Conservation (phyloP, 441 rosid species). For the Cnidoscolus chayamansa region DNA sequence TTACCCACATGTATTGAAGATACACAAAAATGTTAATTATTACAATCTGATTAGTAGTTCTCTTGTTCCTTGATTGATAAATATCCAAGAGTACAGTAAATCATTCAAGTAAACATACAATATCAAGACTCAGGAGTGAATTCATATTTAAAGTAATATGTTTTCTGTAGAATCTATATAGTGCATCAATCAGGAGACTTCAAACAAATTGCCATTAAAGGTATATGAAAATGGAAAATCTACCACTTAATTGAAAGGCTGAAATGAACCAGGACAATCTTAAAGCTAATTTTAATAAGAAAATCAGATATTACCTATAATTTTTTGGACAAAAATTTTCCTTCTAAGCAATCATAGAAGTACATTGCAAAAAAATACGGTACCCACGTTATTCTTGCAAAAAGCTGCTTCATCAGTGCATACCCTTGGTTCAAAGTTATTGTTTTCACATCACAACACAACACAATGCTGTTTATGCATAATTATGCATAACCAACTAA, state of each 20-base stretch:
- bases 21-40: not conserved
- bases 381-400: not conserved
- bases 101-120: not conserved
- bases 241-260: not conserved
- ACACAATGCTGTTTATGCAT: not conserved
- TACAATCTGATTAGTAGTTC: not conserved
- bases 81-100: not conserved
- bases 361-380: not conserved
- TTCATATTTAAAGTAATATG: not conserved
- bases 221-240: not conserved
- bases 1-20: not conserved
- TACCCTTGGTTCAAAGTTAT: not conserved
- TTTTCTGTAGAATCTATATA: not conserved
- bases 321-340: not conserved
- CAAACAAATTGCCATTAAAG: not conserved
- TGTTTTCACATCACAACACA: not conserved
- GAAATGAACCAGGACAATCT: not conserved
- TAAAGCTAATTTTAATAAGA: not conserved
- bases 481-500: conserved; percentile 30
- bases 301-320: not conserved
- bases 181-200: not conserved
- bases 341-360: not conserved
- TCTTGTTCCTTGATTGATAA: not conserved
- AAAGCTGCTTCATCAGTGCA: not conserved
- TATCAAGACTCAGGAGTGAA: not conserved